phyloP scores from a whole-genome alignment of 1,284 basidiomycete species.

The Uromyces viciae-fabae region DNA sequence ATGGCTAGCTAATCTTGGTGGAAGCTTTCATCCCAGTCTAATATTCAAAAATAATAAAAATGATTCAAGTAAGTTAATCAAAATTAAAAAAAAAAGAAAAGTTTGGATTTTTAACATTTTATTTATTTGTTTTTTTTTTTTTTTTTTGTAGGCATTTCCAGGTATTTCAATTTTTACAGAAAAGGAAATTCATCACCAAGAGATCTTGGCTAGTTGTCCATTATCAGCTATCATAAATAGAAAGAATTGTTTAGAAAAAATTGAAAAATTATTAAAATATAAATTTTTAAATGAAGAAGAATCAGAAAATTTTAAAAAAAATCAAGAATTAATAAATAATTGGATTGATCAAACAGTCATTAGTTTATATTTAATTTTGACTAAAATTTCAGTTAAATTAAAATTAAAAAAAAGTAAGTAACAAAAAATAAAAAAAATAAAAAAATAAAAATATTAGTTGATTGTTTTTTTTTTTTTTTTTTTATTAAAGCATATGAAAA shows the following conservation, averaged over 20 bases:
- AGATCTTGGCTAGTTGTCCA: constrained; percentile 21
- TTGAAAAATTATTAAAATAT: background rate
- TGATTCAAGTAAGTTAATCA: background rate
- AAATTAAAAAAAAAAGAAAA: background rate
- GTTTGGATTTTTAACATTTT: background rate
- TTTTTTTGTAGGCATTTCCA: background rate
- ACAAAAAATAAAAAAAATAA: background rate
- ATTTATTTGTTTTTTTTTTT: background rate
- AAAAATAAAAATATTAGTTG: background rate
- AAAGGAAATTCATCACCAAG: background rate
- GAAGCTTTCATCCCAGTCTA: constrained; percentile 5
- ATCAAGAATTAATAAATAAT: background rate
- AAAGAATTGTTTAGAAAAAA: background rate
- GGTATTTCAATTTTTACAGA: constrained; percentile 7
- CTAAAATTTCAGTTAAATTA: constrained; percentile 3
- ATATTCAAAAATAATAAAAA: background rate
- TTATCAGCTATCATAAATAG: constrained; percentile 18
- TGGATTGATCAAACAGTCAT: constrained; percentile 4
- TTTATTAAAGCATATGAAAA: background rate
- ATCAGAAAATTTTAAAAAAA: background rate
- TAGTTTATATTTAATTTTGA: constrained; percentile 29
- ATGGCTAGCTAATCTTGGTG: constrained; percentile 24
- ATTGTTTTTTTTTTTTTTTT: background rate
- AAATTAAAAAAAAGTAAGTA: background rate
- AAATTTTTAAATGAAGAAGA: background rate